Conservation (phyloP, 2,329 filamentous ascomycete species). For the Ascochyta fabae region DNA sequence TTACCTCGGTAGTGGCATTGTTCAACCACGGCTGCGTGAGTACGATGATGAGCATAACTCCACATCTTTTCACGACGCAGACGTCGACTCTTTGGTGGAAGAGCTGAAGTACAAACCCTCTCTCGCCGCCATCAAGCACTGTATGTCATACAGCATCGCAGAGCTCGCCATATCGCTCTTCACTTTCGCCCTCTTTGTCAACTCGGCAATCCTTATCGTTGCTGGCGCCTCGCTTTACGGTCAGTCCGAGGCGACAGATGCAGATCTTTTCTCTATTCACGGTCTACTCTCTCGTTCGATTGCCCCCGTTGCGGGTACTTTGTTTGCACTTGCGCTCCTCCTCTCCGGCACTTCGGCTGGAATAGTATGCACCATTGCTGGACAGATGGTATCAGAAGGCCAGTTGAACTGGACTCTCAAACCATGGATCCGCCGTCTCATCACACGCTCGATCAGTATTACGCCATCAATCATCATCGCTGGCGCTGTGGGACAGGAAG, state of each 20-base stretch:
- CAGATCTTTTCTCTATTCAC: constrained; percentile 86
- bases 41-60: constrained; percentile 34
- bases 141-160: constrained; percentile 73
- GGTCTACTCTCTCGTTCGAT: constrained; percentile 71
- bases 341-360: constrained; percentile 82
- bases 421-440: constrained; percentile 79
- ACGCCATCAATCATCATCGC: constrained; percentile 84
- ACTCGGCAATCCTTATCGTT: constrained; percentile 81
- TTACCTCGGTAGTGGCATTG: constrained; percentile 63
- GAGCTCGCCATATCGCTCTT: constrained; percentile 77
- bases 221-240: constrained; percentile 78
- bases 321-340: constrained; percentile 84
- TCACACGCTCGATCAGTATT: constrained; percentile 82
- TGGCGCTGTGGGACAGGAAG: constrained; percentile 73
- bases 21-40: constrained; percentile 57
- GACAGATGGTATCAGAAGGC: constrained; percentile 87
- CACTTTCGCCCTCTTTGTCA: constrained; percentile 84
- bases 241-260: constrained; percentile 63
- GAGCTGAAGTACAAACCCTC: constrained; percentile 71
- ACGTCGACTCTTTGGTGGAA: constrained; percentile 41
- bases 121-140: constrained; percentile 73
- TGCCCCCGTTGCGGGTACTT: constrained; percentile 75
- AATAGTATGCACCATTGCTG: constrained; percentile 87
- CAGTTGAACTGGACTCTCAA: constrained; percentile 75
- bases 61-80: constrained; percentile 1